Percentiles rank a stretch among this genome's conserved stretches.
phyloP scores from a whole-genome alignment of 768 basidiomycete species.

The Hirschioporus abietinus region DNA sequence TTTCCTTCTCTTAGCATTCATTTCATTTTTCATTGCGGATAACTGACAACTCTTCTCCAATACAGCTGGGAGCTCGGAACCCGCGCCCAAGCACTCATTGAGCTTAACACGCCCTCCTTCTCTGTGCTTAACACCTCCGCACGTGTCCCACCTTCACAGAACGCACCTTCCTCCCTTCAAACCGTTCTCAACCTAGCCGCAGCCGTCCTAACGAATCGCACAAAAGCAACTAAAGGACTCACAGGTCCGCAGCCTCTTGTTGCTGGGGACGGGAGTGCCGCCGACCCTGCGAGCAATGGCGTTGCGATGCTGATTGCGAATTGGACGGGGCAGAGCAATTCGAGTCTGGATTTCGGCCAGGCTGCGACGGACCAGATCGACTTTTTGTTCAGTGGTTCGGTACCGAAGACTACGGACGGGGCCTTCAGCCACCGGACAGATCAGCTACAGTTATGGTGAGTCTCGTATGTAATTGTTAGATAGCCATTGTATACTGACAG shows the following conservation, averaged over 20 bases:
- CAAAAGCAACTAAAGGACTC: constrained; percentile 34
- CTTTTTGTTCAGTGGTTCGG: constrained; percentile 45
- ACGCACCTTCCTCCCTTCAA: constrained; percentile 13
- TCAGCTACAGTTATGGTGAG: constrained; percentile 69
- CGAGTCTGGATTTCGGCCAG: constrained; percentile 48
- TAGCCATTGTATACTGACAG: neutral
- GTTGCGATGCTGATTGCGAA: constrained; percentile 62
- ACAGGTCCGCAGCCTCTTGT: constrained; percentile 55
- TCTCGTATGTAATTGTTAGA: constrained; percentile 3
- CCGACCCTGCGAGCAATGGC: constrained; percentile 77
- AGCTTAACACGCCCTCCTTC: constrained; percentile 38
- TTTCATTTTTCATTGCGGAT: neutral
- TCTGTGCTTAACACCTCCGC: constrained; percentile 40
- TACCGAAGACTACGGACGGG: constrained; percentile 63
- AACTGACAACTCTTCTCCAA: neutral
- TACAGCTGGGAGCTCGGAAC: constrained; percentile 57
- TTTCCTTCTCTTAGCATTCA: neutral
- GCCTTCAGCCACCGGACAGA: constrained; percentile 74
- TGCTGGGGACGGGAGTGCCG: constrained; percentile 53
- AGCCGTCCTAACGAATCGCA: constrained; percentile 42
- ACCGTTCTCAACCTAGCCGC: constrained; percentile 50
- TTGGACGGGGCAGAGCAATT: constrained; percentile 38
- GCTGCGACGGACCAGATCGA: constrained; percentile 65
- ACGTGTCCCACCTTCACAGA: constrained; percentile 31
- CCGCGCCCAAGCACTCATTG: constrained; percentile 44